Evolutionary conservation across 495 filamentous ascomycete genomes (phyloP).

Genomic region (Neurospora terricola): DNA sequence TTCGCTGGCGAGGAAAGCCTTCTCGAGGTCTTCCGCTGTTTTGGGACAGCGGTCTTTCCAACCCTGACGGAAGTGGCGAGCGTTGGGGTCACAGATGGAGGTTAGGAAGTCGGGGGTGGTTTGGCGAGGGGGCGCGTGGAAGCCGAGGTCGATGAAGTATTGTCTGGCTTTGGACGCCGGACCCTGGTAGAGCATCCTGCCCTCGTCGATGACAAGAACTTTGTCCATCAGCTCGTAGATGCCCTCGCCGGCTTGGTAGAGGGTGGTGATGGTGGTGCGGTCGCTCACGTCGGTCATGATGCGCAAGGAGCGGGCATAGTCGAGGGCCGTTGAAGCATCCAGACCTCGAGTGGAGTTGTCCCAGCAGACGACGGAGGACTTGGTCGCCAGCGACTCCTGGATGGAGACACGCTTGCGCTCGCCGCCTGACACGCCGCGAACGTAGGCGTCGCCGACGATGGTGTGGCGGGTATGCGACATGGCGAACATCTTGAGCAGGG

Average conservation of each 20-base stretch:
- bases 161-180: slow-evolving; percentile 44
- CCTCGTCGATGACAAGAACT: slow-evolving; percentile 55
- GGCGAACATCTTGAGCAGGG: slow-evolving; percentile 69
- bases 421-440: slow-evolving; percentile 61
- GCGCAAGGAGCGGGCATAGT: slow-evolving; percentile 66
- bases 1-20: slow-evolving; percentile 46
- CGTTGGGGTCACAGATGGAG: slow-evolving; percentile 56
- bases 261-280: slow-evolving; percentile 70
- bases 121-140: slow-evolving; percentile 42
- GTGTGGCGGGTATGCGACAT: slow-evolving; percentile 71
- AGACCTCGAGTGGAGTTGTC: slow-evolving; percentile 74
- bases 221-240: slow-evolving; percentile 78
- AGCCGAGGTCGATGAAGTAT: slow-evolving; percentile 55
- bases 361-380: slow-evolving; percentile 44
- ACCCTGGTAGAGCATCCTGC: slow-evolving; percentile 60
- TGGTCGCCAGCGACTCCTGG: slow-evolving; percentile 37
- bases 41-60: slow-evolving; percentile 57
- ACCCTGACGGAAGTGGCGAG: slow-evolving; percentile 50
- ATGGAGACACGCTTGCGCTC: slow-evolving; percentile 49
- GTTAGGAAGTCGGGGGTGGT: slow-evolving; percentile 66
- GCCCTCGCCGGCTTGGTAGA: slow-evolving; percentile 76
- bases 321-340: slow-evolving; percentile 69
- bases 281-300: slow-evolving; percentile 78
- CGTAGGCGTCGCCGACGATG: slow-evolving; percentile 72
- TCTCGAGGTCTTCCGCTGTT: slow-evolving; percentile 60